Base-by-base conservation (phyloP, 345 rosid species). In the Aegle marmelos region DNA sequence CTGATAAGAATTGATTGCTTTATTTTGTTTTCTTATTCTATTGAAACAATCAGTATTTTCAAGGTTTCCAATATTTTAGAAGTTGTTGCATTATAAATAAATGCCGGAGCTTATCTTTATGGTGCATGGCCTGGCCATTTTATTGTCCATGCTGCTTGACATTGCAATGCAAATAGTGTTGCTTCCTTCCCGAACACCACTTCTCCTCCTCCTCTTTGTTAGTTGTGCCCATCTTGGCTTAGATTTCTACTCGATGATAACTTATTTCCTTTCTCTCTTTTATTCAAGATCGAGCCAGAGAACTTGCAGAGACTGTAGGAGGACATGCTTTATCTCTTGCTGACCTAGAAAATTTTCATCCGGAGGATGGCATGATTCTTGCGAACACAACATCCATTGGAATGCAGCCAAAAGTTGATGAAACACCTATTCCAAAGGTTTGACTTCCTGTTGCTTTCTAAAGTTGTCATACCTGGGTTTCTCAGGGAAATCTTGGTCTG, bases 341-440 rank as follows among this genome's bases (percentile, higher is more conserved):
- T 11, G 95, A 92, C 79, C 86, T 96, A 78, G 88, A 86, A 39
- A 80, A 63, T 65, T 94, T 92, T 83, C 89, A 83, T 69, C 92
- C 95, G 0, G 95, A 92, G 85, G 89, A 88, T 48, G 90, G 86
- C 81, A 96, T 92, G 98, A 77, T 96, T 82, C 89, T 96, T 76
- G 95, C 95, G n/a, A 94, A 96, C 85, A 86, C 98, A 71, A 96
- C 99, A 31, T 92, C 97, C 25, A 89, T 94, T 37, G 97, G 99
- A 76, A 96, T 94, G 99, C 97, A 91, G 68, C 99, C 99, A 63
- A 92, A 94, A 76, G 81, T 89, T 28, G 88, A 89, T 9, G 97
- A 92, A 83, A 93, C 99, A 41, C 99, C 99, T 17, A 36, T 92
- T 79, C 80, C 97, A 59, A 92, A 94, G 97, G 98, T 93, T 81